phyloP scores from a whole-genome alignment of 805 yeast genomes.

The Candida odintsovae region DNA sequence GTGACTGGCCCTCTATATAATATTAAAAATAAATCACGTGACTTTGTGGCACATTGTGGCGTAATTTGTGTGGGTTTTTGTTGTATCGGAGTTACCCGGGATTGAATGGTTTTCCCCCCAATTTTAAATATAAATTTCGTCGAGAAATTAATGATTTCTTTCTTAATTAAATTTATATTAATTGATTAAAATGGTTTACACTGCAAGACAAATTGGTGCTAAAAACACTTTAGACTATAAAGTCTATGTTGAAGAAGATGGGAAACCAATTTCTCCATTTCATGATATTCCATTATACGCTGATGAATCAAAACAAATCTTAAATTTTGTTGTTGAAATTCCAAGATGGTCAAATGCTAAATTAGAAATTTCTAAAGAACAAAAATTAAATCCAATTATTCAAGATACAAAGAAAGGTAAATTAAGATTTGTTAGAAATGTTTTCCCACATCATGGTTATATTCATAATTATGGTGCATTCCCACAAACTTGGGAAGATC shows the following conservation, averaged over 20 bases:
- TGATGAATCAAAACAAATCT: slow-evolving; percentile 82
- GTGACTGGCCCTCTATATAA: too few relatives aligned
- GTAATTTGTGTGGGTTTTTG: too few relatives aligned
- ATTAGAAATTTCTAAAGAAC: slow-evolving; percentile 87
- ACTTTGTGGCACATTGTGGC: too few relatives aligned
- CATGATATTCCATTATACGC: slow-evolving; percentile 92
- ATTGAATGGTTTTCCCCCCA: too few relatives aligned
- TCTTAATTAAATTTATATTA: not conserved
- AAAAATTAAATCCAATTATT: slow-evolving; percentile 81
- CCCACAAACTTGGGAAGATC: slow-evolving; percentile 62
- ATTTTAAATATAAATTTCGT: not conserved
- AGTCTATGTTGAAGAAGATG: slow-evolving; percentile 87
- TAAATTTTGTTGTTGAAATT: slow-evolving; percentile 91
- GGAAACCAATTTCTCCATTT: slow-evolving; percentile 91
- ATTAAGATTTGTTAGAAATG: slow-evolving; percentile 91
- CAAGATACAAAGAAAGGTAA: slow-evolving; percentile 98
- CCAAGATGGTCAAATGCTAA: slow-evolving; percentile 99
- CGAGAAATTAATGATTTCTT: not conserved
- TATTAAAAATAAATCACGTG: too few relatives aligned
- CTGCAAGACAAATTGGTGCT: slow-evolving; percentile 92
- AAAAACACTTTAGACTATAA: slow-evolving; percentile 92
- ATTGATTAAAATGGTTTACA: slow-evolving; percentile 54
- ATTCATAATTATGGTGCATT: slow-evolving; percentile 98
- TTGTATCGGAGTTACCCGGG: too few relatives aligned
- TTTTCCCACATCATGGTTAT: slow-evolving; percentile 98